phyloP scores from a whole-genome alignment of 495 filamentous ascomycete species.

The Apodospora peruviana region DNA sequence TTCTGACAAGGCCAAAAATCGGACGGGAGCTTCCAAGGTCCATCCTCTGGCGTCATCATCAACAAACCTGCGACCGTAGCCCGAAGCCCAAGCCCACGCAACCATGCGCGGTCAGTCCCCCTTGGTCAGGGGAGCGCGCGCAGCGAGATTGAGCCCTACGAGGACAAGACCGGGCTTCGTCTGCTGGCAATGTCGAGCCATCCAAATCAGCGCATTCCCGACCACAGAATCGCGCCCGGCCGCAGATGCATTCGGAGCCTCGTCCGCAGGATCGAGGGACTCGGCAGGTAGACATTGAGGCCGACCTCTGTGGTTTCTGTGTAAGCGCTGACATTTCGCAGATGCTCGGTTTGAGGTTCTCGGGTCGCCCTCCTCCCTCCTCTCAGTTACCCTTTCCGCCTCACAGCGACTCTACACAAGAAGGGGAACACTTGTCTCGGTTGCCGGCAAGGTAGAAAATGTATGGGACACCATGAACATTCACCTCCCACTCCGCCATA shows the following conservation, averaged over 20 bases:
- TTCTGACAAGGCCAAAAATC: too few species aligned
- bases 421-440: slow-evolving; percentile 80
- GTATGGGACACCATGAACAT: slow-evolving; percentile 32
- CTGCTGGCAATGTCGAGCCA: slow-evolving; percentile 44
- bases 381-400: slow-evolving; percentile 86
- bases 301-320: background rate
- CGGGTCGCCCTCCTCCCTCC: slow-evolving; percentile 81
- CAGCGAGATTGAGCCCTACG: slow-evolving; percentile 4
- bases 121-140: slow-evolving; percentile 16
- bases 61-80: background rate
- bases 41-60: slow-evolving; percentile 1
- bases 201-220: slow-evolving; percentile 50
- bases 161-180: slow-evolving; percentile 21
- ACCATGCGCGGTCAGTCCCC: slow-evolving; percentile 26
- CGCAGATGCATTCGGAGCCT: slow-evolving; percentile 40
- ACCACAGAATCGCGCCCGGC: slow-evolving; percentile 42
- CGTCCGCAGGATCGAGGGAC: slow-evolving; percentile 26
- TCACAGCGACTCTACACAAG: slow-evolving; percentile 90
- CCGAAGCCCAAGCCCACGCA: slow-evolving; percentile 5
- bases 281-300: slow-evolving; percentile 31
- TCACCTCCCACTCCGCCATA: background rate
- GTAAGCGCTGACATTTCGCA: slow-evolving; percentile 27
- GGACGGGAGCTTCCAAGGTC: background rate
- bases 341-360: slow-evolving; percentile 94
- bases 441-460: slow-evolving; percentile 88